Conservation (phyloP, 2,329 filamentous ascomycete genomes). For the Penicillium frequentans region DNA sequence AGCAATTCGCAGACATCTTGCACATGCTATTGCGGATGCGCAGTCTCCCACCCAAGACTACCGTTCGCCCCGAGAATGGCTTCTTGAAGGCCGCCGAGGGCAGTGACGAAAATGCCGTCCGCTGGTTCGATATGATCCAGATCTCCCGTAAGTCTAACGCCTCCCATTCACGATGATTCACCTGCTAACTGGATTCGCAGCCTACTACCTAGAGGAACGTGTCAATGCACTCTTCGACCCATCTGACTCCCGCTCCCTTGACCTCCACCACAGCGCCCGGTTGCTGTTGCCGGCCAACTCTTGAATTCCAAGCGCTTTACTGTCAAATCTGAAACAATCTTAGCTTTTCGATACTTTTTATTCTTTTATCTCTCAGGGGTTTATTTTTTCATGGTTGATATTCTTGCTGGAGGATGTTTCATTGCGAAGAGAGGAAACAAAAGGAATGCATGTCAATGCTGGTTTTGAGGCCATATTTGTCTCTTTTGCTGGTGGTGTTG, state of each 20-base stretch:
- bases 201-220: slow-evolving; percentile 40
- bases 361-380: not conserved
- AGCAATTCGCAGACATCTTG: slow-evolving; percentile 58
- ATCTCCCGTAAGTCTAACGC: slow-evolving; percentile 37
- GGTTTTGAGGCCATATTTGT: not conserved
- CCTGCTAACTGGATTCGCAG: slow-evolving; percentile 21
- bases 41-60: slow-evolving; percentile 44
- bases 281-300: slow-evolving; percentile 29
- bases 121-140: slow-evolving; percentile 45
- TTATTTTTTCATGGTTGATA: not conserved
- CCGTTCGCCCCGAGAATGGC: slow-evolving; percentile 38
- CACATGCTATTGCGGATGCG: slow-evolving; percentile 61
- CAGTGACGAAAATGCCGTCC: slow-evolving; percentile 38
- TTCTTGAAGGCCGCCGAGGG: slow-evolving; percentile 39
- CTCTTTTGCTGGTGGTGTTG: not conserved
- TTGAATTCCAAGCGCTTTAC: not conserved
- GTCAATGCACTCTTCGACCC: slow-evolving; percentile 40
- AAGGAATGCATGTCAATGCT: not conserved
- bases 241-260: slow-evolving; percentile 42
- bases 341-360: not conserved
- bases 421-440: not conserved
- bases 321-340: not conserved
- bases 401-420: not conserved
- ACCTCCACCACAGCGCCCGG: slow-evolving; percentile 40
- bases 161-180: not conserved